Evolutionary conservation across 306 rosid genomes (phyloP), one percentile per base, ranked within the genome.

Genomic region (Aeschynomene evenia): DNA sequence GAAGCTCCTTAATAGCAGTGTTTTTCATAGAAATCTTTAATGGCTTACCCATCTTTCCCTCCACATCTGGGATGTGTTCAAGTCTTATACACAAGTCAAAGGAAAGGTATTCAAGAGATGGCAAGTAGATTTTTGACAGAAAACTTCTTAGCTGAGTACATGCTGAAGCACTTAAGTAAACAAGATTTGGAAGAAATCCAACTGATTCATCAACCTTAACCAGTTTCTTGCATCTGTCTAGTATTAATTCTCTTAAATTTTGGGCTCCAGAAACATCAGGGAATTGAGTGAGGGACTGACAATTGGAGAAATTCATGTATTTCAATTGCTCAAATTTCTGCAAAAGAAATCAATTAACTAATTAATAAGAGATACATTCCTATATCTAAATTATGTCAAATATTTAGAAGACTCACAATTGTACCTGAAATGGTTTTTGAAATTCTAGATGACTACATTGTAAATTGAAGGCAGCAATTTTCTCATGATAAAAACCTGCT

Each of bases 251-350:
- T 20, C 19, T 40, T 15, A 72, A n/a, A 72, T 37, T 61, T 16
- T 4, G 7, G 22, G 48, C 66, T 3, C 36, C 21, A 28, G 76
- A 71, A 10, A 71, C 26, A 45, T 71, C 15, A 43, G 76, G 68
- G 12, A 71, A 45, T 28, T 42, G 45, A 56, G 22, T 58, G 11
- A 71, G 6, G 10, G 33, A 43, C 1, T 65, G 16, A 46, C 71
- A 43, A 28, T 26, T 1, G 1, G 18, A 71, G 36, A 71, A 28
- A 5, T 43, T 9, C 58, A 71, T 58, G 45, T 14, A 42, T 0
- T 15, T 43, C 31, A 58, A 11, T n/a, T 71, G 20, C 22, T 12
- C 16, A 57, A 43, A 71, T 13, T 5, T 58, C 68, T 67, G 61
- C 33, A 67, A 15, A 33, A 20, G 8, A 63, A 42, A 23, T n/a